phyloP scores from a whole-genome alignment of 1,139 yeast species.

The Kurtzmaniella quercitrusa region DNA sequence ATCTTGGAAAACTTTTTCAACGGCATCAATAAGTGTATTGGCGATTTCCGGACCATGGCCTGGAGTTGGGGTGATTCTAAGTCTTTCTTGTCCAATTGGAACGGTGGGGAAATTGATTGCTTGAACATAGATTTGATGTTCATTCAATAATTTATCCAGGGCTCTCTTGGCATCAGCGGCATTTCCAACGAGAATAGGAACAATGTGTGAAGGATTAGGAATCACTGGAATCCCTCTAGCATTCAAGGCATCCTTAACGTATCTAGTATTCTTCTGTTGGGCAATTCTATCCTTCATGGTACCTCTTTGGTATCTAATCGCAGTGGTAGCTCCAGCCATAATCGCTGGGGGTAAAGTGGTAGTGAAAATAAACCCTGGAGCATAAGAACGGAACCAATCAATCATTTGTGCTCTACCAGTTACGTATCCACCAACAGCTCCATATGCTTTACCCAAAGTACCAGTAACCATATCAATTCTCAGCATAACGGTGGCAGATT shows the following conservation, averaged over 20 bases:
- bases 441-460: constrained; percentile 94
- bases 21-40: constrained; percentile 70
- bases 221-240: constrained; percentile 86
- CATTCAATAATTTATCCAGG: constrained; percentile 78
- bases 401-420: constrained; percentile 82
- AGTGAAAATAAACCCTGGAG: constrained; percentile 97
- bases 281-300: constrained; percentile 73
- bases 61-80: constrained; percentile 97
- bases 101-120: constrained; percentile 99
- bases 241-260: constrained; percentile 70
- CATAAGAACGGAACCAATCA: constrained; percentile 94
- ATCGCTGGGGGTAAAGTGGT: constrained; percentile 96
- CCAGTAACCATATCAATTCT: constrained; percentile 96
- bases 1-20: constrained; percentile 76
- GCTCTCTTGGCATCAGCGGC: constrained; percentile 91
- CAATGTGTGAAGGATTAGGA: constrained; percentile 96
- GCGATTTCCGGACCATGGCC: constrained; percentile 81
- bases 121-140: constrained; percentile 89
- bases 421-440: constrained; percentile 95
- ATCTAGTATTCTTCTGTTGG: constrained; percentile 83
- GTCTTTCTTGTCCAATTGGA: constrained; percentile 90
- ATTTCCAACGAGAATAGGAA: constrained; percentile 91
- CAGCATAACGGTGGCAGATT: constrained; percentile 63
- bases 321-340: constrained; percentile 91
- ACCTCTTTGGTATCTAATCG: constrained; percentile 79